Evolutionary conservation across 768 basidiomycete genomes (phyloP).

Genomic region (Naganishia vishniacii): DNA sequence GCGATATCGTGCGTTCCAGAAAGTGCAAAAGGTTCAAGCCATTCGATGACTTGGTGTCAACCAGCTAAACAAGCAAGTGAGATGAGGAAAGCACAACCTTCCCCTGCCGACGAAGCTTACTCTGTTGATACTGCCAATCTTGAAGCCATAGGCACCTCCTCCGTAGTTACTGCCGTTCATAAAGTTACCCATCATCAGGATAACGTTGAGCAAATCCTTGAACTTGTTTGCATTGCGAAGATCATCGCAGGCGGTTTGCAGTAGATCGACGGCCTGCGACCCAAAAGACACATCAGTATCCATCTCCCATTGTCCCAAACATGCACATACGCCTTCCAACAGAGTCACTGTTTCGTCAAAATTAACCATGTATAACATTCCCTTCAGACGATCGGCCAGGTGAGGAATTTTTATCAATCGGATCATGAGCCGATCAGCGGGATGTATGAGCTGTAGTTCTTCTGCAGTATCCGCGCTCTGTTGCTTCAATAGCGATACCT

Average conservation of each 20-base stretch:
- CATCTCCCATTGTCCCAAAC: too few relatives aligned
- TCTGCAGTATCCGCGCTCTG: constrained; percentile 71
- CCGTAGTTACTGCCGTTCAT: constrained; percentile 96
- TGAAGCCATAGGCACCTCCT: constrained; percentile 95
- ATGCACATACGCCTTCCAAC: constrained; percentile 69
- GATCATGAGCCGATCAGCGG: constrained; percentile 93
- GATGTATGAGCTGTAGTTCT: constrained; percentile 82
- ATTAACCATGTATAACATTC: constrained; percentile 87
- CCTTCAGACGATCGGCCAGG: constrained; percentile 76
- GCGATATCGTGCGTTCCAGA: constrained; percentile 77
- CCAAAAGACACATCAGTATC: too few relatives aligned
- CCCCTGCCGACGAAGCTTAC: constrained; percentile 49
- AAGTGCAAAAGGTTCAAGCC: constrained; percentile 93
- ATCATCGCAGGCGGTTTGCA: constrained; percentile 72
- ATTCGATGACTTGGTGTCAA: constrained; percentile 93
- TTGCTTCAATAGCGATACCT: constrained; percentile 36
- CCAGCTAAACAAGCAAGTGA: constrained; percentile 58
- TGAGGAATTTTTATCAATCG: constrained; percentile 91
- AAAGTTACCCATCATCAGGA: constrained; percentile 92
- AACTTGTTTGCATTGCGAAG: constrained; percentile 77
- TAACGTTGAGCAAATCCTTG: constrained; percentile 87
- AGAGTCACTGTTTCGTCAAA: constrained; percentile 81
- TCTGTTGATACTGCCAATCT: constrained; percentile 95
- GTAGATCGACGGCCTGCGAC: constrained; percentile 78
- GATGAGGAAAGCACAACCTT: not conserved